Evolutionary conservation across 1,284 basidiomycete genomes (phyloP).

Genomic region (Tranzscheliella williamsii): DNA sequence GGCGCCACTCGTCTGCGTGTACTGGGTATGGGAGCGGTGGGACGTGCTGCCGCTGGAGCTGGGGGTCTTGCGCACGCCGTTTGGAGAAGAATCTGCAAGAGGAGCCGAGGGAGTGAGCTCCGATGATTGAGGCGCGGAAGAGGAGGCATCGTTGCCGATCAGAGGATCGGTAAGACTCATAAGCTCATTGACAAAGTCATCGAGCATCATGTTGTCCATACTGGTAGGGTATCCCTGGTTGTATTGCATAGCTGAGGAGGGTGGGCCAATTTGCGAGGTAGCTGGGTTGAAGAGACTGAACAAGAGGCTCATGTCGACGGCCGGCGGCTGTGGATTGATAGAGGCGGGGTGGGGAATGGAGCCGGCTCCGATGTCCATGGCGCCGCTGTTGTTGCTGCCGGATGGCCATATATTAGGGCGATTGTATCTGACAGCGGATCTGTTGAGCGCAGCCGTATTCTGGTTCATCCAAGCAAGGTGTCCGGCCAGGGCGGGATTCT

Average conservation of each 20-base stretch:
- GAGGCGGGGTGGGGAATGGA: slow-evolving; percentile 1
- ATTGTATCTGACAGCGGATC: slow-evolving; percentile 22
- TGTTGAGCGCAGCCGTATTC: slow-evolving; percentile 11
- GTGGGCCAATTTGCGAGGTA: background rate
- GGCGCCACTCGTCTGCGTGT: background rate
- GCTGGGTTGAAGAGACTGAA: slow-evolving; percentile 17
- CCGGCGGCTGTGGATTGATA: background rate
- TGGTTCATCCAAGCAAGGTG: slow-evolving; percentile 29
- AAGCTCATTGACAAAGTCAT: slow-evolving; percentile 45
- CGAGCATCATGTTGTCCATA: slow-evolving; percentile 43
- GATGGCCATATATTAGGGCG: slow-evolving; percentile 27
- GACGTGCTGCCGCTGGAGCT: background rate
- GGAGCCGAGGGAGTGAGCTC: slow-evolving; percentile 8
- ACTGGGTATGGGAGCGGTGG: background rate
- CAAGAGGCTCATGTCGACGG: slow-evolving; percentile 13
- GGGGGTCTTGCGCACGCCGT: background rate
- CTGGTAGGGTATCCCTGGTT: slow-evolving; percentile 17
- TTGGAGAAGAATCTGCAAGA: background rate
- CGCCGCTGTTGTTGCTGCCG: background rate
- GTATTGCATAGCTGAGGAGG: slow-evolving; percentile 7
- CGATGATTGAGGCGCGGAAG: slow-evolving; percentile 5
- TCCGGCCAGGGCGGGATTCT: slow-evolving; percentile 11
- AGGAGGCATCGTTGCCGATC: slow-evolving; percentile 6
- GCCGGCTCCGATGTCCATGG: background rate
- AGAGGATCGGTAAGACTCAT: slow-evolving; percentile 35